These are phyloP conservation scores for Colletotrichum sp. DNA, from an alignment of 2,329 filamentous ascomycete species.

Conservation along the genomic window DNA sequence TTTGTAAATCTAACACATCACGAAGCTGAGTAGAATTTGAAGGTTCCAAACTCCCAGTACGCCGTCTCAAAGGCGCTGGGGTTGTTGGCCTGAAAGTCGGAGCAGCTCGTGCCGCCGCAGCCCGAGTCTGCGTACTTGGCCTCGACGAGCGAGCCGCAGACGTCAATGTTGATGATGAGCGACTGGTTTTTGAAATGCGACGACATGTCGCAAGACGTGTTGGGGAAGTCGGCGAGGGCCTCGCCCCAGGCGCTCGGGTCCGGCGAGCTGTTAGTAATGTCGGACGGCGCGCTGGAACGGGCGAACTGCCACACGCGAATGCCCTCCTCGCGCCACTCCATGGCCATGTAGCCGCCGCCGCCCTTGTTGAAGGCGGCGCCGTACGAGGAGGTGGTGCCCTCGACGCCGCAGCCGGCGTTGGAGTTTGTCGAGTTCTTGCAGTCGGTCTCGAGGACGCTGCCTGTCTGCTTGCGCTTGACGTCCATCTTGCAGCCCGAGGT, in stretches of 20 bases:
- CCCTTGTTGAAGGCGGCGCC: slow-evolving; percentile 56
- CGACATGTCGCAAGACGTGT: slow-evolving; percentile 63
- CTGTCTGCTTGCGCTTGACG: slow-evolving; percentile 59
- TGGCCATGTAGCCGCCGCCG: slow-evolving; percentile 63
- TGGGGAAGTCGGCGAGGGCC: slow-evolving; percentile 69
- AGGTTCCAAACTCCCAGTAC: slow-evolving; percentile 69
- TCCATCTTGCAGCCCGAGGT: slow-evolving; percentile 54
- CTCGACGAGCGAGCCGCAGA: slow-evolving; percentile 64
- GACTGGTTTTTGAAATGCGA: slow-evolving; percentile 68
- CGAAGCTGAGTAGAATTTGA: slow-evolving; percentile 58
- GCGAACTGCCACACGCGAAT: slow-evolving; percentile 69
- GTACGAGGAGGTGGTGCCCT: slow-evolving; percentile 46
- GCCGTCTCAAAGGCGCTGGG: slow-evolving; percentile 61
- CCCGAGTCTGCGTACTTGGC: slow-evolving; percentile 50
- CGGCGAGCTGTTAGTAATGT: slow-evolving; percentile 57
- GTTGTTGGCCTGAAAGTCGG: slow-evolving; percentile 61
- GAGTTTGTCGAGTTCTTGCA: slow-evolving; percentile 56
- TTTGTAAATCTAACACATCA: background rate
- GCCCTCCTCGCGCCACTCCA: slow-evolving; percentile 65
- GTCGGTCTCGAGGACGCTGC: slow-evolving; percentile 42
- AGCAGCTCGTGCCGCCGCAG: slow-evolving; percentile 54
- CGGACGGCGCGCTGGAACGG: slow-evolving; percentile 50
- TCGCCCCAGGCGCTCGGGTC: slow-evolving; percentile 67
- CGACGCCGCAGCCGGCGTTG: slow-evolving; percentile 65
- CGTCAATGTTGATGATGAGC: slow-evolving; percentile 69